Evolutionary conservation across 169 alveolate species (phyloP).

Genomic region (Eimeria zaria): DNA sequence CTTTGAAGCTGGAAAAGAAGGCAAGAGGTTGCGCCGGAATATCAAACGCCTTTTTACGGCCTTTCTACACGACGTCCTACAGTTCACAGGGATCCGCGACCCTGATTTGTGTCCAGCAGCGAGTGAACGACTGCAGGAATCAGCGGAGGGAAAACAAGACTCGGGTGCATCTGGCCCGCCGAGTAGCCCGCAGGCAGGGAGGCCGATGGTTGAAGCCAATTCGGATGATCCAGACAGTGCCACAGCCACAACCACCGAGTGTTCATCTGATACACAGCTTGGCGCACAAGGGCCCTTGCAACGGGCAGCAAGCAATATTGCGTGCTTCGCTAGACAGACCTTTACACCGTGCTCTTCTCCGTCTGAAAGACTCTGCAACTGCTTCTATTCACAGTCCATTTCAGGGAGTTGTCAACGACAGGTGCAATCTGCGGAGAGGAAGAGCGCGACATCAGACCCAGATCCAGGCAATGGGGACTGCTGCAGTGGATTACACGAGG

Average conservation of each 20-base stretch:
- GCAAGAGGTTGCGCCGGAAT: not conserved
- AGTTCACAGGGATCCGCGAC: slow-evolving; percentile 3
- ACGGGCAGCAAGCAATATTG: slow-evolving; percentile 22
- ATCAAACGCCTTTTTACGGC: not conserved
- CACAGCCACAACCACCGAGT: not conserved
- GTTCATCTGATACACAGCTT: not conserved
- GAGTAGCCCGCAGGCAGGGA: not conserved
- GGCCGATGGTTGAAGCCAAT: not conserved
- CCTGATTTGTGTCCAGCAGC: not conserved
- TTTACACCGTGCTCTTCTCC: not conserved
- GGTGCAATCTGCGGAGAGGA: not conserved
- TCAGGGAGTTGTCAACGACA: not conserved
- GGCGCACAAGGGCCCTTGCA: not conserved
- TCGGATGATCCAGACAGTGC: not conserved
- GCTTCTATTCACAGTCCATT: slow-evolving; percentile 15
- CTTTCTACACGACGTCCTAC: slow-evolving; percentile 33
- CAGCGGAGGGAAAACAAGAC: not conserved
- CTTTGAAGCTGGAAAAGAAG: not conserved
- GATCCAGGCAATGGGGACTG: slow-evolving; percentile 11
- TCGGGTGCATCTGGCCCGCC: not conserved
- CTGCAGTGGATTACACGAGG: not conserved
- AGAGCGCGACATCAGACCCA: not conserved
- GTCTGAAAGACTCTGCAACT: slow-evolving; percentile 21
- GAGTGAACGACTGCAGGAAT: not conserved
- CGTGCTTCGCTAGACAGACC: slow-evolving; percentile 62